A percentile compares a stretch with the other conserved stretches of the same genome.
These are phyloP conservation scores for Picochlorum sp. DNA, from an alignment of 139 green algal species.

Conservation along the genomic window DNA sequence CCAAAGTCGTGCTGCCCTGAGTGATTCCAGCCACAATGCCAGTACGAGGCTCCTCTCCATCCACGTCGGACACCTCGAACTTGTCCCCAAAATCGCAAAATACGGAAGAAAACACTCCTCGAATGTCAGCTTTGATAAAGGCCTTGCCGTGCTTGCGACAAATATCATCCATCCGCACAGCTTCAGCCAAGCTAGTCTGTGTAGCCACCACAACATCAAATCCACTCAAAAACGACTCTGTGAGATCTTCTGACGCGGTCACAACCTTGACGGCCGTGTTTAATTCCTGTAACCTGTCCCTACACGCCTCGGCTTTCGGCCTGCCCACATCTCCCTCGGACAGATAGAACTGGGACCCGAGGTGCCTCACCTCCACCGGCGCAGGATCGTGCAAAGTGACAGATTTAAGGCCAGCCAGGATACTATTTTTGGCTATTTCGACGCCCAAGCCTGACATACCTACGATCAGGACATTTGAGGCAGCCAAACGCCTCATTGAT, in stretches of 20 bases:
- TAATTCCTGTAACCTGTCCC: conserved; percentile 85
- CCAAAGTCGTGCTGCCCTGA: conserved; percentile 55
- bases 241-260: conserved; percentile 42
- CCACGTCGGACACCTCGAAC: conserved; percentile 80
- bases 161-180: conserved; percentile 64
- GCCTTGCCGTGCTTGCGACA: conserved; percentile 66
- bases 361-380: conserved; percentile 48
- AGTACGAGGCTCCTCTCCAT: conserved; percentile 83
- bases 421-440: conserved; percentile 97
- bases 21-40: conserved; percentile 90
- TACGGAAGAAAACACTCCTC: conserved; percentile 86
- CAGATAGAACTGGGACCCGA: conserved; percentile 94
- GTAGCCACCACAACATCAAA: conserved; percentile 88
- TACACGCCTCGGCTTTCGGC: conserved; percentile 82
- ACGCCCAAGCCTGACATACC: conserved; percentile 81
- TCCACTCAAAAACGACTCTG: conserved; percentile 50
- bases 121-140: conserved; percentile 77
- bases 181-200: conserved; percentile 46
- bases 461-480: conserved; percentile 71
- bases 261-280: conserved; percentile 81
- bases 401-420: conserved; percentile 88
- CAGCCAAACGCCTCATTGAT: conserved; percentile 81
- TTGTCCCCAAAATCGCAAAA: conserved; percentile 93
- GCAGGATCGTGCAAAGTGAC: conserved; percentile 79
- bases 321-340: conserved; percentile 75